Percentiles rank a stretch among this genome's conserved stretches.
Conservation (phyloP, 2,329 filamentous ascomycete genomes). For the Phaeoacremonium minimum region DNA sequence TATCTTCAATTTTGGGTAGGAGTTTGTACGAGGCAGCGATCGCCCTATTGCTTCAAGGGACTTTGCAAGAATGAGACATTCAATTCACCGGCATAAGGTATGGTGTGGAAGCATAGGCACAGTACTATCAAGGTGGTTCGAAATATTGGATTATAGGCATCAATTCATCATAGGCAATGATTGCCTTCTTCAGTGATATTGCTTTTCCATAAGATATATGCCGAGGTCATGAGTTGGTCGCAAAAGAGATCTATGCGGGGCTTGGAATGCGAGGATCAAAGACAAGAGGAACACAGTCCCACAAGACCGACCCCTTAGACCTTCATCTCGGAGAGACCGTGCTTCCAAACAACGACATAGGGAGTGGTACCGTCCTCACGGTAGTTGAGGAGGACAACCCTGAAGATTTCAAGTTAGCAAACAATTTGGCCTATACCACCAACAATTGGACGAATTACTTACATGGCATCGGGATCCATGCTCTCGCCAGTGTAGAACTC, state of each 20-base stretch:
- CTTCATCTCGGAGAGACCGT: constrained; percentile 86
- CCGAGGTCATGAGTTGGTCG: constrained; percentile 7
- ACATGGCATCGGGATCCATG: constrained; percentile 94
- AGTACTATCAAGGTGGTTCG: too few relatives aligned
- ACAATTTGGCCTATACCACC: too few relatives aligned
- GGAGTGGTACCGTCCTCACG: constrained; percentile 93
- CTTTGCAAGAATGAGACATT: too few relatives aligned
- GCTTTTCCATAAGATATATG: constrained; percentile 6
- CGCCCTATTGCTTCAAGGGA: too few relatives aligned
- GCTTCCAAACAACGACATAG: constrained; percentile 90
- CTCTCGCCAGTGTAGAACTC: constrained; percentile 91
- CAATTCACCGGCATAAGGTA: too few relatives aligned
- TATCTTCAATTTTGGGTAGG: too few relatives aligned
- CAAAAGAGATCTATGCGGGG: too few relatives aligned
- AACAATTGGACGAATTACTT: constrained; percentile 44
- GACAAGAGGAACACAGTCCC: background rate
- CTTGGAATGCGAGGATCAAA: background rate
- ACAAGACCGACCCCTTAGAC: constrained; percentile 56
- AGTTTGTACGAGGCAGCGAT: too few relatives aligned
- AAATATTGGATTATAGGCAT: too few relatives aligned
- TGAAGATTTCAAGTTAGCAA: constrained; percentile 30
- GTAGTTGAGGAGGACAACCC: constrained; percentile 93
- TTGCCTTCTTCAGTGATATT: constrained; percentile 9
- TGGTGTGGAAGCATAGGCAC: too few relatives aligned
- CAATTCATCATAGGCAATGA: too few relatives aligned